Evolutionary conservation across 331 rosid genomes (phyloP).

Genomic region (Acacia pycnantha): DNA sequence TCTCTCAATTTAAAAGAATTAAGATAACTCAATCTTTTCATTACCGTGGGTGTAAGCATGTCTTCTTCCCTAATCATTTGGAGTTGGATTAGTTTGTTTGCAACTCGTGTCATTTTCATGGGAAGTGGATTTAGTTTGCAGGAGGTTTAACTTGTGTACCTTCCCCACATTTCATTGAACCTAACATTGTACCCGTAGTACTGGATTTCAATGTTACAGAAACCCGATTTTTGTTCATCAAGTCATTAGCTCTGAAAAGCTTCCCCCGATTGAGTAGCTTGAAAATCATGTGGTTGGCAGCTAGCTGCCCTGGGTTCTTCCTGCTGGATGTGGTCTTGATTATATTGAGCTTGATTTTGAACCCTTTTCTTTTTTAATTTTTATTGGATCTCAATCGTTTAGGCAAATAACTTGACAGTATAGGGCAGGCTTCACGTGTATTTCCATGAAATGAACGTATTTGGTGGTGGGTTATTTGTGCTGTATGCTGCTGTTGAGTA

Average conservation of each 20-base stretch:
- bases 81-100: neutral
- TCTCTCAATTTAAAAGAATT: neutral
- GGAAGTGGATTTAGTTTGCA: neutral
- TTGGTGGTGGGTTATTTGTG: neutral
- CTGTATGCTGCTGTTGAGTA: neutral
- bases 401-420: neutral
- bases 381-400: neutral
- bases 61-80: neutral
- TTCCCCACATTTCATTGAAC: neutral
- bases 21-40: neutral
- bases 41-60: neutral
- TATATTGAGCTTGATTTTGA: neutral
- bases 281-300: neutral
- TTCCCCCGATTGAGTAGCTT: neutral
- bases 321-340: neutral
- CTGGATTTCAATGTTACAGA: neutral
- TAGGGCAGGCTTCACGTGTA: neutral
- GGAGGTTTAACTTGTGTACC: neutral
- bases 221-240: slow-evolving; percentile 5
- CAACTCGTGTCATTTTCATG: neutral
- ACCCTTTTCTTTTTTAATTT: neutral
- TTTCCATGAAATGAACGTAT: neutral
- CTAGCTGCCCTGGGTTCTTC: neutral
- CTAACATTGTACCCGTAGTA: neutral
- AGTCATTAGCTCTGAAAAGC: neutral